Percentiles rank a stretch among this genome's conserved stretches.
Evolutionary conservation across 2,329 filamentous ascomycete species (phyloP).

Genomic region (Aspergillus sojae): DNA sequence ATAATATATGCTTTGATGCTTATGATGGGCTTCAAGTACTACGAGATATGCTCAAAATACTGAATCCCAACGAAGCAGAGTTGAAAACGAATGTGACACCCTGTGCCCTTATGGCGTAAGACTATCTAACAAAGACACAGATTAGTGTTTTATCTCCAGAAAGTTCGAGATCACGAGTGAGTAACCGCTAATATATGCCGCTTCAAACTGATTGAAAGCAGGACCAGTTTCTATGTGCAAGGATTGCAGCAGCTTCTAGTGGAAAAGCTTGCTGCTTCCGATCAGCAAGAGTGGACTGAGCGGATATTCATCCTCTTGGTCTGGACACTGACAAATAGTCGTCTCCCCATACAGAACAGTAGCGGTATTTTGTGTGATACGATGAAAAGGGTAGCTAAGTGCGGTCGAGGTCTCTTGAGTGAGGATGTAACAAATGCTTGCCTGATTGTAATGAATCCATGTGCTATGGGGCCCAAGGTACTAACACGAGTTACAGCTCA

Average conservation of each 20-base stretch:
- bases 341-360: constrained; percentile 37
- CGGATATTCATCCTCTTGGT: constrained; percentile 68
- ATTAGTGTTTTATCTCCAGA: constrained; percentile 68
- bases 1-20: constrained; percentile 15
- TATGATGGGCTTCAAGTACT: constrained; percentile 49
- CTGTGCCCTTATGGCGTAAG: not conserved
- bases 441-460: constrained; percentile 38
- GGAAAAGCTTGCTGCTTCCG: constrained; percentile 55
- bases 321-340: constrained; percentile 61
- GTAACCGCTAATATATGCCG: not conserved
- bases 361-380: constrained; percentile 32
- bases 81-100: constrained; percentile 57
- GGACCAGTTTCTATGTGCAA: constrained; percentile 41
- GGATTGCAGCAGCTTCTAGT: constrained; percentile 67
- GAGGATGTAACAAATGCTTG: constrained; percentile 60
- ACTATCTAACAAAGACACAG: constrained; percentile 21
- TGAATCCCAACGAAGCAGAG: constrained; percentile 63
- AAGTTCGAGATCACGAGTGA: constrained; percentile 60
- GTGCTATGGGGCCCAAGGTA: not conserved
- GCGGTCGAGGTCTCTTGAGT: constrained; percentile 54
- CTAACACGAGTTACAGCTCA: constrained; percentile 54
- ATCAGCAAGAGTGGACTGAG: constrained; percentile 65
- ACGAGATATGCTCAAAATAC: constrained; percentile 61
- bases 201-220: constrained; percentile 24
- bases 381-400: constrained; percentile 43